Evolutionary conservation across 2,329 filamentous ascomycete species (phyloP).

Genomic region (Aquanectria penicillioides): DNA sequence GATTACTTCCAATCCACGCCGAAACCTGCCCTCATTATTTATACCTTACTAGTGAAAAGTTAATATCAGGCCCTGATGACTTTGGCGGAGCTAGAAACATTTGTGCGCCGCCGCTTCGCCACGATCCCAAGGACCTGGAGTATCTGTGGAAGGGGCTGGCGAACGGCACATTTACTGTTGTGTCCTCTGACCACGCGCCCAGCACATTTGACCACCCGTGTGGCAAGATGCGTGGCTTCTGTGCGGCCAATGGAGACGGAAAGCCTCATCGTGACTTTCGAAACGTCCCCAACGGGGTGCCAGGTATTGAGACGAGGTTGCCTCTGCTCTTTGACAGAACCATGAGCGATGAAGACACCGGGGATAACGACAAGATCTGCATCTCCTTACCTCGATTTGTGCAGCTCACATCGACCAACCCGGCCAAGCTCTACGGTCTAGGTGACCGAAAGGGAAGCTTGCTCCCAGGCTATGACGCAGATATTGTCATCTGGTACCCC

Average conservation of each 20-base stretch:
- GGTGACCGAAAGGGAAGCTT: conserved; percentile 33
- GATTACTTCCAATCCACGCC: conserved; percentile 60
- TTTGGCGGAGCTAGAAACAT: conserved; percentile 67
- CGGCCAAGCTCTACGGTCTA: conserved; percentile 23
- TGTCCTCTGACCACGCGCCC: conserved; percentile 48
- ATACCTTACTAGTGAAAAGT: conserved; percentile 57
- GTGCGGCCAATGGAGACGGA: conserved; percentile 40
- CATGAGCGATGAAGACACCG: not conserved
- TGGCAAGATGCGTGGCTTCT: conserved; percentile 57
- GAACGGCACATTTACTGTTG: conserved; percentile 62
- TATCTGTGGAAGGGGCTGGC: conserved; percentile 61
- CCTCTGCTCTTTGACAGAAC: conserved; percentile 3
- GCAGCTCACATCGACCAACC: conserved; percentile 15
- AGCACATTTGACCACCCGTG: conserved; percentile 5
- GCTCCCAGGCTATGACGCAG: conserved; percentile 64
- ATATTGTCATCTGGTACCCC: conserved; percentile 68
- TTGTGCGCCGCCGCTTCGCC: conserved; percentile 60
- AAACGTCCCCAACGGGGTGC: conserved; percentile 67
- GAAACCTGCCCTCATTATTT: conserved; percentile 68
- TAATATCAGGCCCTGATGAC: conserved; percentile 54
- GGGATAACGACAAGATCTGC: not conserved
- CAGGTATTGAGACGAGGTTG: conserved; percentile 63
- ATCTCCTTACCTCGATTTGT: conserved; percentile 37
- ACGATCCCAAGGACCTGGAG: conserved; percentile 55
- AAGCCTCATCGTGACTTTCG: conserved; percentile 59